These are phyloP conservation scores for Nakaseomyces bracarensis DNA, from an alignment of 1,139 yeast genomes.

Conservation along the genomic window DNA sequence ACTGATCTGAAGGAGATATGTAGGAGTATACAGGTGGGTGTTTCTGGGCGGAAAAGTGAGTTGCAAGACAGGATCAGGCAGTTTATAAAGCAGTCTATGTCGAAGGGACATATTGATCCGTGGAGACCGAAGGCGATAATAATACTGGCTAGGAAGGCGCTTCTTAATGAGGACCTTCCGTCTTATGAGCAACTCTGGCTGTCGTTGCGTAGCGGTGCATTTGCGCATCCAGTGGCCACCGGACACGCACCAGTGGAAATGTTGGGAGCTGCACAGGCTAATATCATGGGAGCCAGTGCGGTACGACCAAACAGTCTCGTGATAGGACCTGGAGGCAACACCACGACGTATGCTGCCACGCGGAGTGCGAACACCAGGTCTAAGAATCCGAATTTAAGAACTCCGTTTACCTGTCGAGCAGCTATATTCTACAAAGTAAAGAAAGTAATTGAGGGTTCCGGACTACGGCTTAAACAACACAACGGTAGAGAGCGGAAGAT, in stretches of 20 bases:
- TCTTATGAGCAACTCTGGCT: slow-evolving; percentile 31
- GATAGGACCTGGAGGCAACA: slow-evolving; percentile 9
- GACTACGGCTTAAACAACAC: slow-evolving; percentile 34
- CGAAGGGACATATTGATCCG: slow-evolving; percentile 35
- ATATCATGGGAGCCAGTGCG: slow-evolving; percentile 6
- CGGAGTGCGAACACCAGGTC: too few species aligned
- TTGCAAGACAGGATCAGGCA: slow-evolving; percentile 40
- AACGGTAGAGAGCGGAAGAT: slow-evolving; percentile 37
- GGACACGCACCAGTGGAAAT: slow-evolving; percentile 16
- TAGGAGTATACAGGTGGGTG: slow-evolving; percentile 38
- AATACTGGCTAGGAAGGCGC: slow-evolving; percentile 37
- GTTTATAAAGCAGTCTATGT: slow-evolving; percentile 34
- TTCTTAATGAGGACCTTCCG: slow-evolving; percentile 36
- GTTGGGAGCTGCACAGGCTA: slow-evolving; percentile 1
- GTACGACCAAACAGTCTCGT: slow-evolving; percentile 8
- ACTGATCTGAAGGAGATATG: slow-evolving; percentile 40
- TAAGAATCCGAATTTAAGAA: slow-evolving; percentile 16
- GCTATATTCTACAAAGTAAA: slow-evolving; percentile 45
- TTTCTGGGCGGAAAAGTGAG: slow-evolving; percentile 46
- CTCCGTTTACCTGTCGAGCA: slow-evolving; percentile 34
- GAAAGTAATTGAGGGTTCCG: slow-evolving; percentile 39
- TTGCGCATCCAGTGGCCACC: slow-evolving; percentile 19
- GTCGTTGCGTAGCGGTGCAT: slow-evolving; percentile 19
- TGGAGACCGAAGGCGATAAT: slow-evolving; percentile 39
- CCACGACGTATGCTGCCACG: slow-evolving; percentile 6